Conservation (phyloP, 1,284 basidiomycete species). For the Ceratobasidium sp. region DNA sequence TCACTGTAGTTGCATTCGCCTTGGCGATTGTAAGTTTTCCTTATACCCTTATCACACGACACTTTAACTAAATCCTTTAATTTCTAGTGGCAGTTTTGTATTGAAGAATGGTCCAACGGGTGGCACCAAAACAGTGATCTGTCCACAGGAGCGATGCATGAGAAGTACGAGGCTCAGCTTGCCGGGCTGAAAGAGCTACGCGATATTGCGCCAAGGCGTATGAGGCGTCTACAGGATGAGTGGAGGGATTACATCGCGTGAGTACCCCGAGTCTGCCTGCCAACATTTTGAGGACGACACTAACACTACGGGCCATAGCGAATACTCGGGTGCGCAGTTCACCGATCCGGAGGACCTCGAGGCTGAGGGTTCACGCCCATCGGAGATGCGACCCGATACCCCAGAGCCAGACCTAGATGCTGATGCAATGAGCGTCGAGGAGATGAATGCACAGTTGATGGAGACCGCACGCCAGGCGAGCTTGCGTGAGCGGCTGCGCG, state of each 20-base stretch:
- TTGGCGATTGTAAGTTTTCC: conserved; percentile 12
- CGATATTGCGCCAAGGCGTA: background rate
- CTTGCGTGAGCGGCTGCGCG: background rate
- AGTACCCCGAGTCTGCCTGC: background rate
- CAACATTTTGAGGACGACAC: background rate
- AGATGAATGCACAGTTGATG: background rate
- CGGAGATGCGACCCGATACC: background rate
- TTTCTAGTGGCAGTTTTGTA: conserved; percentile 22
- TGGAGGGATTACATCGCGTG: conserved; percentile 1
- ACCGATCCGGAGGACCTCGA: background rate
- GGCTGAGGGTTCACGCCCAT: background rate
- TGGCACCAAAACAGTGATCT: background rate
- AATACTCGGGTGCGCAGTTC: background rate
- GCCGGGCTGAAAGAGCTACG: background rate
- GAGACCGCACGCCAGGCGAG: conserved; percentile 2
- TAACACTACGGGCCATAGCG: background rate
- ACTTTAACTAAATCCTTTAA: background rate
- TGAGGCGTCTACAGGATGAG: background rate
- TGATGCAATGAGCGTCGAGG: background rate
- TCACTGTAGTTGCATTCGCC: conserved; percentile 6
- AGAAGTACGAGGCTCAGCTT: conserved; percentile 23
- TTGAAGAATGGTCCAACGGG: conserved; percentile 11
- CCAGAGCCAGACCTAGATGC: background rate
- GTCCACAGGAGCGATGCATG: background rate
- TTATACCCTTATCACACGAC: background rate